Conservation (phyloP, 768 basidiomycete genomes). For the Neoboletus subvelutipes region DNA sequence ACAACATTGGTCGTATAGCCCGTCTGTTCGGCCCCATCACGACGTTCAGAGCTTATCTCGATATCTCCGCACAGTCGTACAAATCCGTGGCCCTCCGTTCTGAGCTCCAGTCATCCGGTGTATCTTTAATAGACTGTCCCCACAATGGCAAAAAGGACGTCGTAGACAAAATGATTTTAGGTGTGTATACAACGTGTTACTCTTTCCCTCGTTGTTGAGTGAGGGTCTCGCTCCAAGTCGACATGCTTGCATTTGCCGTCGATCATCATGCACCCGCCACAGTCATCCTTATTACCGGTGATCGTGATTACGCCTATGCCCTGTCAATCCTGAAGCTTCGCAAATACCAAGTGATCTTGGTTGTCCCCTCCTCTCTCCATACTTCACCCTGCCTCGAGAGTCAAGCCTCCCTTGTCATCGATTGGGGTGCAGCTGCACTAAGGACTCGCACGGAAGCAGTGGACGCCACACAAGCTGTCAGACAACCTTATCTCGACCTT, state of each 20-base stretch:
- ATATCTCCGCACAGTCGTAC: slow-evolving; percentile 40
- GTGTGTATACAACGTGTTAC: slow-evolving; percentile 23
- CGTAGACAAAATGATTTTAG: slow-evolving; percentile 48
- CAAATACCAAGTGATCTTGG: slow-evolving; percentile 50
- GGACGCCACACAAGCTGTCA: slow-evolving; percentile 14
- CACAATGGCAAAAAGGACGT: slow-evolving; percentile 37
- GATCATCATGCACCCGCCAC: slow-evolving; percentile 56
- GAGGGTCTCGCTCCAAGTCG: slow-evolving; percentile 42
- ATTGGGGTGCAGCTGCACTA: slow-evolving; percentile 48
- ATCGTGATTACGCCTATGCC: slow-evolving; percentile 68
- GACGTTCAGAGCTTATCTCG: slow-evolving; percentile 54
- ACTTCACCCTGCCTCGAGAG: slow-evolving; percentile 47
- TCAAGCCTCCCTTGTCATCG: slow-evolving; percentile 53
- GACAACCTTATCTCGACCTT: slow-evolving; percentile 28
- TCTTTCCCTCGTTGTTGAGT: slow-evolving; percentile 1
- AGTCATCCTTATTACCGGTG: slow-evolving; percentile 62
- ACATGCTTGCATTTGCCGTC: slow-evolving; percentile 66
- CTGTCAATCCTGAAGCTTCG: slow-evolving; percentile 55
- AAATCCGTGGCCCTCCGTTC: slow-evolving; percentile 38
- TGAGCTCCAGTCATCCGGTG: slow-evolving; percentile 45
- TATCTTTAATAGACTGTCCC: slow-evolving; percentile 40
- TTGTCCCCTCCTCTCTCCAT: slow-evolving; percentile 40
- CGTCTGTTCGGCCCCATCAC: slow-evolving; percentile 47
- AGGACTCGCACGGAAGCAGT: slow-evolving; percentile 27
- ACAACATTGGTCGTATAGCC: slow-evolving; percentile 45